Evolutionary conservation across 208 protist species (phyloP).

Genomic region (Acanthamoeba lenticulata): DNA sequence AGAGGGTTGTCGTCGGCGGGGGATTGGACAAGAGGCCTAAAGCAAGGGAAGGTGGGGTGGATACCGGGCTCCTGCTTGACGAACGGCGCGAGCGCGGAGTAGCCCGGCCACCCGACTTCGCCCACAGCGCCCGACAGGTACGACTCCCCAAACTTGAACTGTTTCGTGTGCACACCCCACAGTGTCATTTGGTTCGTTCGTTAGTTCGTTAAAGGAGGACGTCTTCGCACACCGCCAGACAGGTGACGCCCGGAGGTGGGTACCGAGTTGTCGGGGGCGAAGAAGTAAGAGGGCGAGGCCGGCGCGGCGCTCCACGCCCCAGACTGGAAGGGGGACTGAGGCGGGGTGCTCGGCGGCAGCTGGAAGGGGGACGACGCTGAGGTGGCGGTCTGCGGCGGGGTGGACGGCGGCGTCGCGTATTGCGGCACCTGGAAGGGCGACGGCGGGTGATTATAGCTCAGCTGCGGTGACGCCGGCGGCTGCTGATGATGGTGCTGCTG

Average conservation of each 20-base stretch:
- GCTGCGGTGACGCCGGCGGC: neutral
- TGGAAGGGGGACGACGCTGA: neutral
- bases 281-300: neutral
- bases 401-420: neutral
- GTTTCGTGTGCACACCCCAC: neutral
- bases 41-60: neutral
- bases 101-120: neutral
- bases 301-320: neutral
- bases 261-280: neutral
- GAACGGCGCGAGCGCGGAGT: neutral
- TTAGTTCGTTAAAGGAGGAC: no score
- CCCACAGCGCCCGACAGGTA: neutral
- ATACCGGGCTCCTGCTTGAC: conserved; percentile 9
- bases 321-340: neutral
- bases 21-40: neutral
- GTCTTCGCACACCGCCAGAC: no score
- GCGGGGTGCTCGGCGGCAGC: neutral
- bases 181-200: no score
- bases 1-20: no score
- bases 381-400: neutral
- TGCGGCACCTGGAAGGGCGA: conserved; percentile 10
- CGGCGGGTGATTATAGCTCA: neutral
- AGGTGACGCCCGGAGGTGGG: no score
- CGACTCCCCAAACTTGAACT: conserved; percentile 19
- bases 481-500: neutral